Evolutionary conservation across 345 rosid species (phyloP).

Genomic region (Populus ilicifolia): DNA sequence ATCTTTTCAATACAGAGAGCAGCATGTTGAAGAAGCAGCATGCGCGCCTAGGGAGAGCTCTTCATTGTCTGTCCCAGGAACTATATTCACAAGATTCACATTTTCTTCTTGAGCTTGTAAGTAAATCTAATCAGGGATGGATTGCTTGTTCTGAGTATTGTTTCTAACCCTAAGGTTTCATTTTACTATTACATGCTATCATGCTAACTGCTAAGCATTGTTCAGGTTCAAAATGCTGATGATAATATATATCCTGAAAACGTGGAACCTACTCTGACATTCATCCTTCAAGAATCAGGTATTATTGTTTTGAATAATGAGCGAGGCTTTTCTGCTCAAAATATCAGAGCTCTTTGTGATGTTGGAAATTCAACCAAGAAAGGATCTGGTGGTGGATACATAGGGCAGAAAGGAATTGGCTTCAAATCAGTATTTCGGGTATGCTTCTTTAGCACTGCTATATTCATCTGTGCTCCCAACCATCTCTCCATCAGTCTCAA

Average conservation of each 20-base stretch:
- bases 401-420: conserved; percentile 97
- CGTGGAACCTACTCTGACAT: conserved; percentile 76
- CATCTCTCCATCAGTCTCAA: no score
- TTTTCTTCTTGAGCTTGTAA: conserved; percentile 97
- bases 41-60: conserved; percentile 98
- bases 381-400: conserved; percentile 74
- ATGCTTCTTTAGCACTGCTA: conserved; percentile 3
- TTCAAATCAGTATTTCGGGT: conserved; percentile 99
- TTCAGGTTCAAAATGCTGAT: conserved; percentile 98
- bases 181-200: neutral
- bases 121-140: conserved; percentile 3
- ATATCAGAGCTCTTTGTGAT: conserved; percentile 91
- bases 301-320: conserved; percentile 79
- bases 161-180: neutral
- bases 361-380: conserved; percentile 92
- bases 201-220: conserved; percentile 1
- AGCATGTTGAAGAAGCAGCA: conserved; percentile 85
- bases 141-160: neutral
- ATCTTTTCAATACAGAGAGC: conserved; percentile 59
- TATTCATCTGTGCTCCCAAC: no score
- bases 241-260: conserved; percentile 71
- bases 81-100: conserved; percentile 96
- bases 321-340: conserved; percentile 75
- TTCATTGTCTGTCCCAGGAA: conserved; percentile 95
- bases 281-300: conserved; percentile 75